Percentiles rank a stretch among this genome's conserved stretches.
Evolutionary conservation across 1,284 basidiomycete genomes (phyloP).

Genomic region (Malassezia pachydermatis): DNA sequence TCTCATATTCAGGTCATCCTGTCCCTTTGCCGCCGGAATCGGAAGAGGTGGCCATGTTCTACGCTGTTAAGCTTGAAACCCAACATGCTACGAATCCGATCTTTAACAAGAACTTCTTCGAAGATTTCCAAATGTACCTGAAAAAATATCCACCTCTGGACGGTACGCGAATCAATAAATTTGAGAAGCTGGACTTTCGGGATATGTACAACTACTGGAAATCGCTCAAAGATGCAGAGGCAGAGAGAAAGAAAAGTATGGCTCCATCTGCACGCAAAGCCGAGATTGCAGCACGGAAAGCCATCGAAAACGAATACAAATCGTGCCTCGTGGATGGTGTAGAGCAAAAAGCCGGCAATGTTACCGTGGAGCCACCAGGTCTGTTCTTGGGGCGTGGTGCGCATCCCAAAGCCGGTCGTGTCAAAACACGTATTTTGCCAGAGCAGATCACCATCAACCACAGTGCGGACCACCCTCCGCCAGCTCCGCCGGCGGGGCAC

Average conservation of each 20-base stretch:
- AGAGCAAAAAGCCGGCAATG: slow-evolving; percentile 96
- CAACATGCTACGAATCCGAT: slow-evolving; percentile 79
- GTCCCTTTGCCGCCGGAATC: slow-evolving; percentile 72
- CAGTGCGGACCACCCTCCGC: slow-evolving; percentile 38
- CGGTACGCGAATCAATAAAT: slow-evolving; percentile 64
- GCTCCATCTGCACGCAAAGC: slow-evolving; percentile 51
- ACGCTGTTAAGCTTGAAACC: slow-evolving; percentile 81
- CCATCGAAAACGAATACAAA: slow-evolving; percentile 75
- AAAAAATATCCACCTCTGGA: slow-evolving; percentile 68
- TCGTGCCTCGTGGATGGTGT: slow-evolving; percentile 81
- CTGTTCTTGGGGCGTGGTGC: slow-evolving; percentile 95
- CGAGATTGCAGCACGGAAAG: slow-evolving; percentile 71
- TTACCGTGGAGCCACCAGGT: slow-evolving; percentile 93
- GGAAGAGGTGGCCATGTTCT: slow-evolving; percentile 96
- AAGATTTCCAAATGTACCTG: slow-evolving; percentile 71
- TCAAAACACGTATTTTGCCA: slow-evolving; percentile 61
- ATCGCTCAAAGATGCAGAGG: slow-evolving; percentile 60
- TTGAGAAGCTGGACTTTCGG: slow-evolving; percentile 81
- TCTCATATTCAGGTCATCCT: slow-evolving; percentile 56
- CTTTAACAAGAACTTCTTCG: slow-evolving; percentile 94
- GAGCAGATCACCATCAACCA: slow-evolving; percentile 48
- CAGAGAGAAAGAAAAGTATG: slow-evolving; percentile 81
- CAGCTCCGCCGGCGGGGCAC: slow-evolving; percentile 38
- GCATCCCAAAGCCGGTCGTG: slow-evolving; percentile 89
- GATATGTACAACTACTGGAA: slow-evolving; percentile 82